Evolutionary conservation across 345 rosid species (phyloP).

Genomic region (Lumnitzera littorea): DNA sequence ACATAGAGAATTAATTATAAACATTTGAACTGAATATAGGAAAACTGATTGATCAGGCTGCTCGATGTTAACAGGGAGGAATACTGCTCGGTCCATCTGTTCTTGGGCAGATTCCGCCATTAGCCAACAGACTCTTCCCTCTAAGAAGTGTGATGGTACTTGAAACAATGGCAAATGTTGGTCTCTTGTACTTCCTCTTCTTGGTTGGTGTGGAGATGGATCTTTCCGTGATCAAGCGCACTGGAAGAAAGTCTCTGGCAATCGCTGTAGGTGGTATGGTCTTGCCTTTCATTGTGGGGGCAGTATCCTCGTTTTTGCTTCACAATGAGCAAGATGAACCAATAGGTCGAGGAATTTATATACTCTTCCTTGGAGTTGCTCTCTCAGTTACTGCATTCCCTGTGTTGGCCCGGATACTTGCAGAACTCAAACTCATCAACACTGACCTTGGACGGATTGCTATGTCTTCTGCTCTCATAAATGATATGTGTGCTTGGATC

Average conservation of each 20-base stretch:
- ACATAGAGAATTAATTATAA: too few species aligned
- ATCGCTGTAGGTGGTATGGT: conserved; percentile 77
- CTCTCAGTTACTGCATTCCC: conserved; percentile 96
- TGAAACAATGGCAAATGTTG: conserved; percentile 93
- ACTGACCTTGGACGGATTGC: conserved; percentile 84
- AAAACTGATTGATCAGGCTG: neutral
- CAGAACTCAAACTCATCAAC: conserved; percentile 85
- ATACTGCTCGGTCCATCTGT: conserved; percentile 76
- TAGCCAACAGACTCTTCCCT: conserved; percentile 55
- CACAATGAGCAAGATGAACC: neutral
- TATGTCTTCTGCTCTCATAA: conserved; percentile 85
- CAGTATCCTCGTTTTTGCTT: conserved; percentile 43
- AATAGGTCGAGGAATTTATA: conserved; percentile 39
- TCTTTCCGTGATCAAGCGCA: conserved; percentile 56
- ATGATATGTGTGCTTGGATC: conserved; percentile 91
- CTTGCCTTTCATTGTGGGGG: conserved; percentile 59
- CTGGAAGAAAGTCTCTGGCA: conserved; percentile 55
- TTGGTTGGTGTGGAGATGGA: conserved; percentile 96
- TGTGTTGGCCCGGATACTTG: conserved; percentile 77
- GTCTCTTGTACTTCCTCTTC: conserved; percentile 83
- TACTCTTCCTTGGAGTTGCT: conserved; percentile 81
- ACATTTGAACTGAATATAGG: too few species aligned
- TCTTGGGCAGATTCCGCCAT: conserved; percentile 35
- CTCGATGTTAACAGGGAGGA: conserved; percentile 52
- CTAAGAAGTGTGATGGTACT: conserved; percentile 89